Conservation (phyloP, 768 basidiomycete species). For the Lentinus brumalis region DNA sequence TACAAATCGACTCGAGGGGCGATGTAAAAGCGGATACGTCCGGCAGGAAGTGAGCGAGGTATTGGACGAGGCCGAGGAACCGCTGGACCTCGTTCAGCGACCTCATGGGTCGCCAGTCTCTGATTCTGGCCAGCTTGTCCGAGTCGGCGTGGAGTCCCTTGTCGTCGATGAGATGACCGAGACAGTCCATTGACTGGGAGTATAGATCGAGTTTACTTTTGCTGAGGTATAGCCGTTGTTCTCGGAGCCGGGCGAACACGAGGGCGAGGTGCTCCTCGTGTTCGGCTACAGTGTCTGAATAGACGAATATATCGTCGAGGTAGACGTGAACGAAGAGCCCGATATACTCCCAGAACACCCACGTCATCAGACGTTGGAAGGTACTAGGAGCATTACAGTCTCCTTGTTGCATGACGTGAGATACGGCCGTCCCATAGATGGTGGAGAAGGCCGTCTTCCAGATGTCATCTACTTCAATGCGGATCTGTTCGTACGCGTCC, state of each 20-base stretch:
- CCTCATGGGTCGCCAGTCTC: conserved; percentile 36
- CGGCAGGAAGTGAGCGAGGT: conserved; percentile 40
- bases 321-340: conserved; percentile 44
- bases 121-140: conserved; percentile 38
- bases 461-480: conserved; percentile 33
- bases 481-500: conserved; percentile 48
- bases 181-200: conserved; percentile 33
- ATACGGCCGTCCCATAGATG: conserved; percentile 36
- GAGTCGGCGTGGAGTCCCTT: conserved; percentile 38
- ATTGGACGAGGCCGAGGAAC: conserved; percentile 44
- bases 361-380: conserved; percentile 46
- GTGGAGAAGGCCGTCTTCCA: conserved; percentile 38
- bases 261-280: too few species aligned
- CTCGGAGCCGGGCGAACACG: conserved; percentile 34
- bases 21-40: conserved; percentile 36
- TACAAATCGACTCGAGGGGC: conserved; percentile 33
- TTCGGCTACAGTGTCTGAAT: conserved; percentile 38
- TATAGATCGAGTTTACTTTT: conserved; percentile 36
- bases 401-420: conserved; percentile 44
- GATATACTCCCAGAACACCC: conserved; percentile 40
- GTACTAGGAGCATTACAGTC: conserved; percentile 49
- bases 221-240: conserved; percentile 36
- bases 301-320: conserved; percentile 48
- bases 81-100: conserved; percentile 38
- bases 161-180: conserved; percentile 44